Percentiles rank a stretch among this genome's conserved stretches.
Conservation (phyloP, 2,329 filamentous ascomycete species). For the Lecanicillium sp. region DNA sequence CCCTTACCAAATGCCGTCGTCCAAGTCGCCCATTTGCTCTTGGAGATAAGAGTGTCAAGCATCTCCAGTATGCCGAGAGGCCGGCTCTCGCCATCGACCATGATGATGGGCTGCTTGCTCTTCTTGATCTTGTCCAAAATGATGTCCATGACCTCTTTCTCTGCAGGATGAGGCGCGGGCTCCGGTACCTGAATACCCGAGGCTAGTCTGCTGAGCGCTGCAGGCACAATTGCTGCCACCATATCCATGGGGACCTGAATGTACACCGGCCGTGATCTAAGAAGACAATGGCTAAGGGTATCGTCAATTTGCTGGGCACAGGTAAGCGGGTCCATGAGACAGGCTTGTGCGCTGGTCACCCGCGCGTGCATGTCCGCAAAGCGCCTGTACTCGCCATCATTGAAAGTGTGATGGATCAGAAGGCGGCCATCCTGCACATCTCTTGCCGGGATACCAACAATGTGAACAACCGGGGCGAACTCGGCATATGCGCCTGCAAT, state of each 20-base stretch:
- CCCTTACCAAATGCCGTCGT: conserved; percentile 40
- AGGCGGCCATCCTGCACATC: conserved; percentile 31
- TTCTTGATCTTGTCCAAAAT: conserved; percentile 33
- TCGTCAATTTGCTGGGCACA: conserved; percentile 42
- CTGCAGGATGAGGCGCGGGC: conserved; percentile 7
- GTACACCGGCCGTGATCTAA: conserved; percentile 47
- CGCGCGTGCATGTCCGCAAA: conserved; percentile 40
- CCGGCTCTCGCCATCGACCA: conserved; percentile 43
- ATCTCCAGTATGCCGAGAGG: conserved; percentile 14
- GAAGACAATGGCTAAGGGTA: conserved; percentile 38
- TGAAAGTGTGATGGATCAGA: conserved; percentile 45
- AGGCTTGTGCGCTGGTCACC: conserved; percentile 41
- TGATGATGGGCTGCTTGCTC: conserved; percentile 38
- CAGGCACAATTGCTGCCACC: conserved; percentile 26
- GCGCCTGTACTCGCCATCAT: conserved; percentile 43
- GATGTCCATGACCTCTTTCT: conserved; percentile 21
- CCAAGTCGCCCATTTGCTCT: conserved; percentile 35
- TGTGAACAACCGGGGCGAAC: conserved; percentile 45
- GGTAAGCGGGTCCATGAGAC: conserved; percentile 32
- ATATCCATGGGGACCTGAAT: conserved; percentile 47
- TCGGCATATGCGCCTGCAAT: conserved; percentile 51
- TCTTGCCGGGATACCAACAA: conserved; percentile 44
- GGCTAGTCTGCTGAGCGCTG: conserved; percentile 20
- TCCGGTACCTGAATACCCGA: conserved; percentile 14
- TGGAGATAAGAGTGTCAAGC: too few relatives aligned